These are phyloP conservation scores for Phlegmacium glaucopus DNA, from an alignment of 768 basidiomycete species.

Conservation along the genomic window DNA sequence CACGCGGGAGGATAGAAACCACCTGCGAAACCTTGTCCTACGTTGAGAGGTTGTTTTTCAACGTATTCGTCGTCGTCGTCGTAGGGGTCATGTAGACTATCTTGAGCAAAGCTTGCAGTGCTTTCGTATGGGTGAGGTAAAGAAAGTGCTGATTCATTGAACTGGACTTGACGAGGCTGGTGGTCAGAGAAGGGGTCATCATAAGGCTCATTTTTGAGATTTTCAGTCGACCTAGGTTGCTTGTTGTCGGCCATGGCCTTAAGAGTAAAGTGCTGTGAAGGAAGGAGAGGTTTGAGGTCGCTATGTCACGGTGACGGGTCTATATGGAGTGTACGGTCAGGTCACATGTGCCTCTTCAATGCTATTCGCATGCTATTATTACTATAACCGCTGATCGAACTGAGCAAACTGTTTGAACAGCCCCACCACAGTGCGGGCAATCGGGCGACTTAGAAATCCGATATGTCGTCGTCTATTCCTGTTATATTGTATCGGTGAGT, in stretches of 20 bases:
- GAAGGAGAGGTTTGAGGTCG: too few species aligned
- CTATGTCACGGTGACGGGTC: too few species aligned
- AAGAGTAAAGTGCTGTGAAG: conserved; percentile 3
- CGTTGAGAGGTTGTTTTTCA: conserved; percentile 76
- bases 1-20: conserved; percentile 78
- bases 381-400: too few species aligned
- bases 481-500: conserved; percentile 48
- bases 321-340: too few species aligned
- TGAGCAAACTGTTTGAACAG: too few species aligned
- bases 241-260: conserved; percentile 36
- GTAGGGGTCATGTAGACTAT: conserved; percentile 42
- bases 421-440: not conserved
- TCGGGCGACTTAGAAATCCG: too few species aligned
- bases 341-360: too few species aligned
- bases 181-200: conserved; percentile 76
- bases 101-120: conserved; percentile 49
- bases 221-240: conserved; percentile 33
- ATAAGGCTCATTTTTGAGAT: conserved; percentile 33
- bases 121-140: conserved; percentile 55
- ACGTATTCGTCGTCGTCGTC: conserved; percentile 71
- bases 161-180: conserved; percentile 51
- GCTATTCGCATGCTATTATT: too few species aligned
- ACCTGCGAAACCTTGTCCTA: conserved; percentile 48
- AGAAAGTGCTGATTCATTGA: conserved; percentile 52
- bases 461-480: conserved; percentile 16